Percentiles rank a stretch among this genome's conserved stretches.
These are phyloP conservation scores for Posidonia australis DNA, from an alignment of 106 monocot genomes.

Conservation along the genomic window DNA sequence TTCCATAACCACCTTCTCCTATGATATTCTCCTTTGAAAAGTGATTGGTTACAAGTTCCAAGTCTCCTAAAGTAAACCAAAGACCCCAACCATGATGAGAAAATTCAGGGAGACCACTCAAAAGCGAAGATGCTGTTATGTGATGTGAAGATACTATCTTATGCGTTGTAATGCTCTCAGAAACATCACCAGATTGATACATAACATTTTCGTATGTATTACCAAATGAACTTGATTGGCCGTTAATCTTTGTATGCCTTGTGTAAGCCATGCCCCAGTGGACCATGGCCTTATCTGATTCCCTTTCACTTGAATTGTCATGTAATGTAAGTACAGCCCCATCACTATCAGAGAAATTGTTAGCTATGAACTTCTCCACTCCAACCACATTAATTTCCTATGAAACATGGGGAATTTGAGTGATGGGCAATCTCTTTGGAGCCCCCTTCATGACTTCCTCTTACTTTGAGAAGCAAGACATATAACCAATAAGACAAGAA, in stretches of 20 bases:
- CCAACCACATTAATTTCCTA: constrained; percentile 32
- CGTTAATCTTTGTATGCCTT: constrained; percentile 14
- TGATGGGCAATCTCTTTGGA: constrained; percentile 1
- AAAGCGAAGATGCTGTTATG: constrained; percentile 20
- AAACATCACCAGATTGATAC: constrained; percentile 21
- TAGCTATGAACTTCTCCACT: constrained; percentile 5
- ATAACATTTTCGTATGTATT: constrained; percentile 17
- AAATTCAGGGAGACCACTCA: constrained; percentile 25
- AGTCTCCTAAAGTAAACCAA: constrained; percentile 39
- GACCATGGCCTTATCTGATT: constrained; percentile 20
- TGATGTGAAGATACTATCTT: constrained; percentile 11
- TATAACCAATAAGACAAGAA: constrained; percentile 17
- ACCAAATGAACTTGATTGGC: constrained; percentile 16
- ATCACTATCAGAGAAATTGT: too few relatives aligned
- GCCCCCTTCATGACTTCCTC: constrained; percentile 17
- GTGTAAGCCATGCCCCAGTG: constrained; percentile 14
- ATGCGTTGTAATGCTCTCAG: constrained; percentile 1
- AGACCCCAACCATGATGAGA: constrained; percentile 44
- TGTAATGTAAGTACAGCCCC: constrained; percentile 10
- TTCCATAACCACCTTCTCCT: constrained; percentile 44
- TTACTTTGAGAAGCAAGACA: constrained; percentile 13
- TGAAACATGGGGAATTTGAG: constrained; percentile 27
- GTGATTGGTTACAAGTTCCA: constrained; percentile 30
- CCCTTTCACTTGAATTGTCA: constrained; percentile 13
- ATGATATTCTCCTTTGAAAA: constrained; percentile 41